Evolutionary conservation across 2,329 filamentous ascomycete species (phyloP), one percentile per base, ranked within the genome.

Genomic region (Ceratocystis harringtonii): DNA sequence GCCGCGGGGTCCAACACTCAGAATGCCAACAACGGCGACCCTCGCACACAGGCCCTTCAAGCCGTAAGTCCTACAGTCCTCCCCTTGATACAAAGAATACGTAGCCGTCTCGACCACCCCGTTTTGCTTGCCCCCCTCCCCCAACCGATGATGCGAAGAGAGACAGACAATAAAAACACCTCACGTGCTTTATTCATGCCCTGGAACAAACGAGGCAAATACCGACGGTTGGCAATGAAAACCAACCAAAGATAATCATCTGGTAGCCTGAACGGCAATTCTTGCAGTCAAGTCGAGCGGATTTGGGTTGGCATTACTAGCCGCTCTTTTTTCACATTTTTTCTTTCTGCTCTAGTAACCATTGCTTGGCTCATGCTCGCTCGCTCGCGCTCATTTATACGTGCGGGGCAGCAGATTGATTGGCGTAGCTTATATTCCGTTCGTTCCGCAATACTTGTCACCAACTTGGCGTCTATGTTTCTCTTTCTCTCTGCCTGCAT

Each of bases 11-110:
- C 73, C 70, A 58, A 58, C 28, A 36, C 55, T 58, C 75, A 75
- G 70, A 75, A 77, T 74, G 76, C 72, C 68, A 73, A 70, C 72
- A 77, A 73, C 70, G 80, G 76, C 70, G 82, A 76, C 74, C 75
- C 76, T 68, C 76, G 82, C 74, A 80, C 82, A 65, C 78, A 81
- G 70, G 88, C 87, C 69, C 82, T 95, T 70, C 90, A 95, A 83
- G 87, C 87, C 78, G 90, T 96, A 87, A 80, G 89, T 48, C 25
- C 36, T 62, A 4, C 28, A 32, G 17, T 30, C 17, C 15, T 17
- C 22, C 55, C 15, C 32, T 55, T 15, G 30, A 22, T n/a, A 25
- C 15, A 63, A 12, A 28, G 32, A 52, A 12, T 6, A 15, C 44
- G 41, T 15, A 15, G n/a, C 12, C 8, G 3, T 48, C 43, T 32